A percentile compares a stretch with the other conserved stretches of the same genome.
These are phyloP conservation scores for Phytophthora sansomeana DNA, from an alignment of 352 stramenopile genomes.

Conservation along the genomic window DNA sequence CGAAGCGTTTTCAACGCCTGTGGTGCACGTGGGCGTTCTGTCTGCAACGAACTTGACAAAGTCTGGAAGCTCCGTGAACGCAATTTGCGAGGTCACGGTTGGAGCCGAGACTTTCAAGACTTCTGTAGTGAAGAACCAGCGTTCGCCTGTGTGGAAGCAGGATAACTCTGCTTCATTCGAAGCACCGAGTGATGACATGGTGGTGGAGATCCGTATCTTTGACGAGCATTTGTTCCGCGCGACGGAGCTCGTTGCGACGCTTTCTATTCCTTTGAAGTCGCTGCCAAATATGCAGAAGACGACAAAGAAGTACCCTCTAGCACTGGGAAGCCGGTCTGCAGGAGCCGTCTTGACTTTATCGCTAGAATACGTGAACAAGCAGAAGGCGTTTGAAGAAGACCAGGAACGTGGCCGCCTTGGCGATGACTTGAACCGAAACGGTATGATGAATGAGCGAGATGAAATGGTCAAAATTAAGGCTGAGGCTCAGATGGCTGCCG, in stretches of 20 bases:
- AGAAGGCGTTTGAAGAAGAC: constrained; percentile 78
- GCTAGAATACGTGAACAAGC: constrained; percentile 89
- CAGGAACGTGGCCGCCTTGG: constrained; percentile 66
- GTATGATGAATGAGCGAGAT: constrained; percentile 81
- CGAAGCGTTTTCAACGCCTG: constrained; percentile 80
- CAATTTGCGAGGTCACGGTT: constrained; percentile 83
- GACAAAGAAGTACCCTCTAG: constrained; percentile 83
- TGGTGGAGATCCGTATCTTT: constrained; percentile 86
- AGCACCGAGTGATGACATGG: constrained; percentile 78
- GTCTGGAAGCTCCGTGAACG: constrained; percentile 77
- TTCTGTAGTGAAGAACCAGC: constrained; percentile 81
- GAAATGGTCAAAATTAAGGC: constrained; percentile 87
- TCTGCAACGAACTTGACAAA: constrained; percentile 86
- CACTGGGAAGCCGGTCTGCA: constrained; percentile 79
- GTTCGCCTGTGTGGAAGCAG: constrained; percentile 87
- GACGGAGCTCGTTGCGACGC: constrained; percentile 75
- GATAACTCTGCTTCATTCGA: constrained; percentile 89
- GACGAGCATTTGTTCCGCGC: constrained; percentile 85
- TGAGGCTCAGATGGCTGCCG: constrained; percentile 81
- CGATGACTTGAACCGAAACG: constrained; percentile 64
- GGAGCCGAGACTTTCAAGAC: constrained; percentile 87
- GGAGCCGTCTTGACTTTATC: constrained; percentile 80
- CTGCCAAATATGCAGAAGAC: constrained; percentile 88
- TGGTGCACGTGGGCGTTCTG: constrained; percentile 81
- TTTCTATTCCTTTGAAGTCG: constrained; percentile 83